Evolutionary conservation across 768 basidiomycete genomes (phyloP), one percentile per base, ranked within the genome.

Genomic region (Boletus pseudopeckii): DNA sequence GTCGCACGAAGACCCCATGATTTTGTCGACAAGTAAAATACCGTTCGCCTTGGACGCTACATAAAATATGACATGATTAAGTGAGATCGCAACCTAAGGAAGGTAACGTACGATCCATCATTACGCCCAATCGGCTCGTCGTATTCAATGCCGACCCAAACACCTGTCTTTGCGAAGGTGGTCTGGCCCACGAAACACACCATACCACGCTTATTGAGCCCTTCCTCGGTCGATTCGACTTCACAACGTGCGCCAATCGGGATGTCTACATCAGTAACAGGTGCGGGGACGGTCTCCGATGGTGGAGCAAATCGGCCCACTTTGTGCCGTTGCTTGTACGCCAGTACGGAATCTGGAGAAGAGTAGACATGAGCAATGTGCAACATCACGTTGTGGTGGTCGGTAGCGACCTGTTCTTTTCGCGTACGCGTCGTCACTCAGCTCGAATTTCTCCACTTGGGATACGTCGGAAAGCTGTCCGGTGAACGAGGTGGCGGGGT

Each of bases 61-160:
- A 32, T 9, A 26, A 38, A 41, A 47, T 10, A 40, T 33, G 20
- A 42, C 22, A 38, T 5, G n/a, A 20, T n/a, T 1, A 28, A 38
- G 17, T 11, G 26, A 41, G 26, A 37, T 46, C 30, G 13, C 20
- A 8, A 42, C 28, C 3, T 18, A 48, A 52, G 39, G 39, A 36
- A 37, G 6, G 24, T 15, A 9, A 84, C 93, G 73, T 66, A 96
- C 94, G 85, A 86, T 61, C 96, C 96, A 68, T 98, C 90, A 57
- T 95, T 94, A 74, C 95, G 98, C 11, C 96, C 96, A 22, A 92
- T 78, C 4, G 96, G 95, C 63, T 98, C 96, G 65, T 98, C 96
- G 64, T 94, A 91, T 68, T 96, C 92, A 18, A 98, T 77, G 0
- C 96, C 96, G 1, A 98, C 80, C 95, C 95, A 98, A 1, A 83